Conservation (phyloP, 2,329 filamentous ascomycete species). For the Botrytis squamosa region DNA sequence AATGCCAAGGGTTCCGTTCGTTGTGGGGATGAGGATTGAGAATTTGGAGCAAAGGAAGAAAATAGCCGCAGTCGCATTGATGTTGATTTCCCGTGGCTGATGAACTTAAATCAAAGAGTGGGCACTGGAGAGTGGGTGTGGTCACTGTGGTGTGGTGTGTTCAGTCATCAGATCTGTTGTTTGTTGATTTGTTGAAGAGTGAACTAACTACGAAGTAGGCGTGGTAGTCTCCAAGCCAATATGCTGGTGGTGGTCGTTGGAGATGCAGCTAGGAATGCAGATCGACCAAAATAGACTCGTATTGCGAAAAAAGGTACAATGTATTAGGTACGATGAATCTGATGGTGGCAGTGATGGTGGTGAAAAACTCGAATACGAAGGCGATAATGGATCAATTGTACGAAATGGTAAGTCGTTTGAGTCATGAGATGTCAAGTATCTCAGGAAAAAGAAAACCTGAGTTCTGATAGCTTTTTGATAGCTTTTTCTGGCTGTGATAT, state of each 20-base stretch:
- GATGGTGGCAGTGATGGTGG: not conserved
- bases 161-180: not conserved
- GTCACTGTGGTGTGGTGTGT: not conserved
- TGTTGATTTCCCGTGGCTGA: not conserved
- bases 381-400: not conserved
- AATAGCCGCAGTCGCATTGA: not conserved
- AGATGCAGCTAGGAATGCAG: constrained; percentile 5
- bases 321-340: not conserved
- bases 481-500: not conserved
- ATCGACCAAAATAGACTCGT: constrained; percentile 11
- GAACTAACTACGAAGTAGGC: not conserved
- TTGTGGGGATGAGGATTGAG: not conserved
- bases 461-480: not conserved
- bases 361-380: not conserved
- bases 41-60: not conserved
- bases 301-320: not conserved
- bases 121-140: not conserved
- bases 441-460: not conserved
- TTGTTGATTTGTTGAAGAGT: not conserved
- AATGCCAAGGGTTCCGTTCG: not conserved
- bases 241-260: not conserved
- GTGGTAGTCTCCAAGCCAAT: not conserved
- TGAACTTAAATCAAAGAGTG: not conserved
- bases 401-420: not conserved
- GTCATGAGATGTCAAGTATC: not conserved